These are phyloP conservation scores for Pezicula rhizophila DNA, from an alignment of 2,329 filamentous ascomycete species.

Conservation along the genomic window DNA sequence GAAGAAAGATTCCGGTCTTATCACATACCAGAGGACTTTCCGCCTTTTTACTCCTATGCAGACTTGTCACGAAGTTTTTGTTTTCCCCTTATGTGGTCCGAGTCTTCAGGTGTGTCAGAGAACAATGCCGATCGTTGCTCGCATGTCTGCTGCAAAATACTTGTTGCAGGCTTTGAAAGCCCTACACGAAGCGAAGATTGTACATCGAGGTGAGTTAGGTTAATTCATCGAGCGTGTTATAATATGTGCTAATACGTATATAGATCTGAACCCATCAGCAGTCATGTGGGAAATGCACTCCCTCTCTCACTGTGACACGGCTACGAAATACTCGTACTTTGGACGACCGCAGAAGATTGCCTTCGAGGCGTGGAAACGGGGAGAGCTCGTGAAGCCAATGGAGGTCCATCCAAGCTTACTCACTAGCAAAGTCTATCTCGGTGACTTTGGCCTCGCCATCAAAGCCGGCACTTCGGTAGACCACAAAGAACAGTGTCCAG, in stretches of 20 bases:
- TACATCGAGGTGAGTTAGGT: conserved; percentile 7
- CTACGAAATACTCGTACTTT: conserved; percentile 7
- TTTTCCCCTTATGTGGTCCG: conserved; percentile 6
- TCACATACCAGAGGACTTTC: conserved; percentile 2
- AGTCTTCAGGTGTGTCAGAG: conserved; percentile 2
- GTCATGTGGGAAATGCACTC: conserved; percentile 7
- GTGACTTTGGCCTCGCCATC: conserved; percentile 11
- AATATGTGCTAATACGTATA: conserved; percentile 4
- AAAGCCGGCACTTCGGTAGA: conserved; percentile 7
- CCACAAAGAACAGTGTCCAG: conserved; percentile 4
- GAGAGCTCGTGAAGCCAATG: conserved; percentile 8
- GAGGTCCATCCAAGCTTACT: conserved; percentile 1
- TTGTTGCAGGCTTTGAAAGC: conserved; percentile 8
- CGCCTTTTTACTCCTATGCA: conserved; percentile 4
- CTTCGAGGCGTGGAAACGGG: conserved; percentile 1
- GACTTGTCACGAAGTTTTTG: conserved; percentile 7
- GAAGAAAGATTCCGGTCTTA: conserved; percentile 5
- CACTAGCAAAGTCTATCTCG: conserved; percentile 3
- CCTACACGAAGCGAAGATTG: conserved; percentile 9
- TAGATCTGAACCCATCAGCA: conserved; percentile 9
- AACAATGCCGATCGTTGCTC: background rate
- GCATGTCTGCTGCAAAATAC: conserved; percentile 8
- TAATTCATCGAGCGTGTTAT: background rate
- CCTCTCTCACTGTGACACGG: conserved; percentile 4
- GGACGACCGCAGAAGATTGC: conserved; percentile 7